Evolutionary conservation across 176 grass and related monocot species (phyloP).

Genomic region (Luzula sylvatica): DNA sequence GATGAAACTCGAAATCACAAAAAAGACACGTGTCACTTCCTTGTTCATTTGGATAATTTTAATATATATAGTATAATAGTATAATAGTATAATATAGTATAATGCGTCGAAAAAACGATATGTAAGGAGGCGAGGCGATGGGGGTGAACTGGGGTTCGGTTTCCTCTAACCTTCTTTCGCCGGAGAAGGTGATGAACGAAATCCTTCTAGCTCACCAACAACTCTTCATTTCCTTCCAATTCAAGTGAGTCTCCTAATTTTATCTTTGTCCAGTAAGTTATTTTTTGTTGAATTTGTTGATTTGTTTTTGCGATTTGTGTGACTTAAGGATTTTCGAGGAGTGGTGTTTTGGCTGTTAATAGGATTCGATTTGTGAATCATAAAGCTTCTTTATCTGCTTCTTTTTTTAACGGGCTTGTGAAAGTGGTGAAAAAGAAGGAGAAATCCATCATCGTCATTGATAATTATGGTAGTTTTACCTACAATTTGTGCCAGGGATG

Average conservation of each 20-base stretch:
- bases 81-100: too few relatives aligned
- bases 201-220: not conserved
- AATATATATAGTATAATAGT: too few relatives aligned
- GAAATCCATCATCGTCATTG: slow-evolving; percentile 77
- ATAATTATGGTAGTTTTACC: slow-evolving; percentile 96
- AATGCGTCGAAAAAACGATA: too few relatives aligned
- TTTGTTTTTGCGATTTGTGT: not conserved
- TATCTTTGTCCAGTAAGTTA: not conserved
- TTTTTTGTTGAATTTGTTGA: not conserved
- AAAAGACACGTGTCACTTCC: too few relatives aligned
- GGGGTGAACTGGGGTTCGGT: too few relatives aligned
- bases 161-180: too few relatives aligned
- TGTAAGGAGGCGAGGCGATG: too few relatives aligned
- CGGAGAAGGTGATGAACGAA: too few relatives aligned
- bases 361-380: not conserved
- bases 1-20: too few relatives aligned
- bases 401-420: not conserved
- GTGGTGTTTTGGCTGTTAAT: not conserved
- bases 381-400: slow-evolving; percentile 1
- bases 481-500: slow-evolving; percentile 97
- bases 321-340: slow-evolving; percentile 1
- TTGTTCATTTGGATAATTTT: too few relatives aligned
- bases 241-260: slow-evolving; percentile 2
- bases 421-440: not conserved
- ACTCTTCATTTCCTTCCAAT: not conserved